Base-by-base conservation (phyloP, 2,329 filamentous ascomycete genomes). In the Botrytis byssoidea region DNA sequence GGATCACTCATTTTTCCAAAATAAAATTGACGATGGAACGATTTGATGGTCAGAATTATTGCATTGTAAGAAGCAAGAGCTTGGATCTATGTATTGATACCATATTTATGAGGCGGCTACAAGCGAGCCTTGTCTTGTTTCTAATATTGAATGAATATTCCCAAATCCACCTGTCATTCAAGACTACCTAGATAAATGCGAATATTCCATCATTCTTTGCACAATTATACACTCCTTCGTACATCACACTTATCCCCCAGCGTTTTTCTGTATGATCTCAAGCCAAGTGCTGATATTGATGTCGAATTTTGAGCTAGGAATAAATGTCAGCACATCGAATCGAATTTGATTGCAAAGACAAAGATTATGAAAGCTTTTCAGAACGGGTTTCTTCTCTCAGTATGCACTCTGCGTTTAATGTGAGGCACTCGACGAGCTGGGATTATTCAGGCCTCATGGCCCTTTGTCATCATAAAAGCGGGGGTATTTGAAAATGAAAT, bases 401-500 rank as follows among this genome's bases (percentile, higher is more conserved):
- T 83, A 90, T 89, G 88, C 87, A 88, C 92, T 93, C 92, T 87
- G 88, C 88, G 90, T 93, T 90, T 85, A 86, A 85, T 84, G 71
- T 88, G 90, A 93, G 92, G 89, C 89, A 90, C 91, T 98, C 95
- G 92, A 97, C 92, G 96, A 99, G 96, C 96, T 99, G 96, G 96
- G 96, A 93, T 97, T 95, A 93, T 81, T 94, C 92, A 92, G 95
- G 94, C 93, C 88, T 85, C 86, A 87, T 88, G 91, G 93, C 94
- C 96, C 92, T 97, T 97, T 92, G 91, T 98, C 96, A 98, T 98
- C 96, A 97, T 92, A 80, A 83, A 86, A 90, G 80, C 79, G 74
- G 25, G 40, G n/a, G 22, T 9, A 37, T 10, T 29, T 29, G n/a
- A 32, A 68, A 40, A 32, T 42, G 6, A 68, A 60, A 37, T 40